phyloP scores from a whole-genome alignment of 805 yeast species.

The Candida berthetii region DNA sequence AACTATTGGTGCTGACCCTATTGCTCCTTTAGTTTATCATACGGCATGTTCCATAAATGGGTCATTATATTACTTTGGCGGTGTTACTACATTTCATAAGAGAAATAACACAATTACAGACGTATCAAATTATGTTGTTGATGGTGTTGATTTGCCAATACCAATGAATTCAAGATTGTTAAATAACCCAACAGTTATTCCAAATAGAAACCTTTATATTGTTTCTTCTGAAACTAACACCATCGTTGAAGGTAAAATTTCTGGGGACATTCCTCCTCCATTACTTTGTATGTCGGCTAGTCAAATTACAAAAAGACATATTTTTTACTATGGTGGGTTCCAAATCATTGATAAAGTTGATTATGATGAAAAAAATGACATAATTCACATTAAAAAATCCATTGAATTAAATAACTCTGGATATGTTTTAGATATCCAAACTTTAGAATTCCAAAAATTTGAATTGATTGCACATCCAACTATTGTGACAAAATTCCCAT shows the following conservation, averaged over 20 bases:
- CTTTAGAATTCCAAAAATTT: conserved; percentile 43
- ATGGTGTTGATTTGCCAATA: conserved; percentile 38
- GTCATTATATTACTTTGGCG: conserved; percentile 39
- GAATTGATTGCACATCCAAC: conserved; percentile 28
- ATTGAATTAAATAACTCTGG: conserved; percentile 45
- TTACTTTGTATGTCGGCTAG: conserved; percentile 42
- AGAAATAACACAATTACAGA: conserved; percentile 22
- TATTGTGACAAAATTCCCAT: conserved; percentile 21
- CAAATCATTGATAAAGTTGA: conserved; percentile 26
- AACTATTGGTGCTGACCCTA: conserved; percentile 29
- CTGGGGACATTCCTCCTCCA: conserved; percentile 46
- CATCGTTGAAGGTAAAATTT: conserved; percentile 23
- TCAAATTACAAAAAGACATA: conserved; percentile 47
- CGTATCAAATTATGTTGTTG: conserved; percentile 27
- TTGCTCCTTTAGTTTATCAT: conserved; percentile 40
- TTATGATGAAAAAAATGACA: conserved; percentile 25
- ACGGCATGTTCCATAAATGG: conserved; percentile 31
- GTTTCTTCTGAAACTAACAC: conserved; percentile 34
- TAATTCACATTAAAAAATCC: conserved; percentile 29
- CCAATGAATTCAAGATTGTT: conserved; percentile 37
- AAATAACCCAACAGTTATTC: conserved; percentile 33
- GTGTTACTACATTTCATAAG: conserved; percentile 24
- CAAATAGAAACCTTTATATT: conserved; percentile 29
- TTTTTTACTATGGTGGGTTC: conserved; percentile 69
- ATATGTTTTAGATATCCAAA: conserved; percentile 50